Base-by-base conservation (phyloP, 768 basidiomycete species). In the Leucogyrophana mollusca region DNA sequence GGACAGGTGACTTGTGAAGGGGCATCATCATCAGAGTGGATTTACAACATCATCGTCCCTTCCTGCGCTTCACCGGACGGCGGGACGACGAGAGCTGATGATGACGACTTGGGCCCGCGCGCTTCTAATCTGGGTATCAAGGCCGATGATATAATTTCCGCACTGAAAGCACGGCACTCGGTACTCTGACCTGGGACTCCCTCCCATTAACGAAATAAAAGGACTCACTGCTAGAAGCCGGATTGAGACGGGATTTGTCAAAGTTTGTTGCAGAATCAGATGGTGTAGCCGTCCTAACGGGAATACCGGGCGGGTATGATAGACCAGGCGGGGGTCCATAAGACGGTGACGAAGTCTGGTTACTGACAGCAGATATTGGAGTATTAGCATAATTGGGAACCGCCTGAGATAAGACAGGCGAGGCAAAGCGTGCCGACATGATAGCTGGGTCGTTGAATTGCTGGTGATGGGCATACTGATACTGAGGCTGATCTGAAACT, bases 131-230 rank as follows among this genome's bases (percentile, higher is more conserved):
- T 50, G 49, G 69, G 67, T 69, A 73, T 87, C 74, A 87, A 73
- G 77, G 78, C 64, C 78, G 83, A 78, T 82, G 74, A 70, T 79
- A 80, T 72, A 80, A 72, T 79, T 83, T 85, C 83, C 85, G 85
- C 82, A 86, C 87, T 89, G 85, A 86, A 87, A 85, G 86, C 74
- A 87, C 82, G 84, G 85, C 69, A 72, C 85, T 89, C 77, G 88
- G 86, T 87, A 90, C 83, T 78, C 78, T 81, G 83, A 75, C 84
- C 85, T 71, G 67, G 72, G 73, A 71, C 70, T 79, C 85, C 87
- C 83, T 85, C 86, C 85, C 85, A 83, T 79, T 64, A 69, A 68
- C 67, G 63, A 70, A 68, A 63, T 65, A 73, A 71, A 71, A 62
- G 55, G 57, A 83, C 87, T 89, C 83, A 89, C 88, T 81, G 71